These are phyloP conservation scores for Kluyveromyces lactis DNA, from an alignment of 805 yeast species.

Conservation along the genomic window DNA sequence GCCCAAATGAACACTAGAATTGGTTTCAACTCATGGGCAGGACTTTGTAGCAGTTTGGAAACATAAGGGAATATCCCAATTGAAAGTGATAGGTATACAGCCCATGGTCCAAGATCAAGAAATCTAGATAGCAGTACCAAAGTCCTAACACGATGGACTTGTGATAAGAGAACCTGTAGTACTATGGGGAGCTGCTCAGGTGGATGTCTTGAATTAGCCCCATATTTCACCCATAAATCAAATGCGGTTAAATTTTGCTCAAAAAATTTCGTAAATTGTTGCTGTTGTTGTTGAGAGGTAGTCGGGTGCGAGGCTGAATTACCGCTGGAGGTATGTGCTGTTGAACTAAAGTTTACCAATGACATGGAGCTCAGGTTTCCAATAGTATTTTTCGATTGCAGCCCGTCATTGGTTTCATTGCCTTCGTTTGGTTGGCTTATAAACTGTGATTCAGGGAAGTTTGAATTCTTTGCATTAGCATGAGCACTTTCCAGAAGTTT, in stretches of 20 bases:
- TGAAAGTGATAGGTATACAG: conserved; percentile 84
- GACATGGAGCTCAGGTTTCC: conserved; percentile 32
- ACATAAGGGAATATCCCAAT: conserved; percentile 97
- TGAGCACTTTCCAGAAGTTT: conserved; percentile 46
- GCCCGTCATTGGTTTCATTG: conserved; percentile 16
- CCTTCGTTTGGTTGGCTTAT: conserved; percentile 15
- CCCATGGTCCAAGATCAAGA: conserved; percentile 95
- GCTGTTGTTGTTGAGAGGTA: conserved; percentile 24
- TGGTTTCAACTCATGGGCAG: conserved; percentile 91
- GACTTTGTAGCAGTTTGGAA: conserved; percentile 79
- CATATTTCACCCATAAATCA: conserved; percentile 91
- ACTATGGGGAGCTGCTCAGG: conserved; percentile 96
- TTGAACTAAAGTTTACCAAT: conserved; percentile 20
- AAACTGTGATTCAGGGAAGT: conserved; percentile 18
- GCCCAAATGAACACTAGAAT: conserved; percentile 97
- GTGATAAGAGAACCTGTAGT: conserved; percentile 84
- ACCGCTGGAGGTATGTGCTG: conserved; percentile 2
- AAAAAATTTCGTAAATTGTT: conserved; percentile 88
- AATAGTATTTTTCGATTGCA: conserved; percentile 25
- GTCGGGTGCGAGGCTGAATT: conserved; percentile 6
- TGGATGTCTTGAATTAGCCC: conserved; percentile 72
- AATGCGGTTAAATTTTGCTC: conserved; percentile 95
- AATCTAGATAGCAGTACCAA: conserved; percentile 75
- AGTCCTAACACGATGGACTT: conserved; percentile 88
- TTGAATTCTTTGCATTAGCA: conserved; percentile 26